These are phyloP conservation scores for Alternaria atra DNA, from an alignment of 2,329 filamentous ascomycete genomes.

Conservation along the genomic window DNA sequence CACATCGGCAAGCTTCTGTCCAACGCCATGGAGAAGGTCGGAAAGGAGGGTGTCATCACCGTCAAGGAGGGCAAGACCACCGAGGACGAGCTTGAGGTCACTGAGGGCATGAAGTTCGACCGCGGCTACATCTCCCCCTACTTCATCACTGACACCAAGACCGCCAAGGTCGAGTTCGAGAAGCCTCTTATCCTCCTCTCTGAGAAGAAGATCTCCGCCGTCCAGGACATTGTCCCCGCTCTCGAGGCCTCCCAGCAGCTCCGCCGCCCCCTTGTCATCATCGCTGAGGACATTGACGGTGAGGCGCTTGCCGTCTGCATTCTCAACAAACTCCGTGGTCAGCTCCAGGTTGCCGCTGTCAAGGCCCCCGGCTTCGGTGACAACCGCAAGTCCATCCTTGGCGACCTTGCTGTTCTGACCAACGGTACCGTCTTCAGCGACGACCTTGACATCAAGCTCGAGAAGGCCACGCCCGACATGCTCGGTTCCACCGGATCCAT, in stretches of 20 bases:
- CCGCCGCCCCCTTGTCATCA: conserved; percentile 95
- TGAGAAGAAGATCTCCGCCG: conserved; percentile 99
- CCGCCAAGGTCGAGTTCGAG: conserved; percentile 99
- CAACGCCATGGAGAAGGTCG: conserved; percentile 99
- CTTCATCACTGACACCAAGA: conserved; percentile 99
- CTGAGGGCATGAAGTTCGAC: conserved; percentile 99
- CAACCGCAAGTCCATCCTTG: conserved; percentile 99
- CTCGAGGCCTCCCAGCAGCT: conserved; percentile 96
- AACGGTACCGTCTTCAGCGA: conserved; percentile 98
- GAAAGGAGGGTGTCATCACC: conserved; percentile 99
- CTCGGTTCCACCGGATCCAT: conserved; percentile 97
- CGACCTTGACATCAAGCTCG: conserved; percentile 98
- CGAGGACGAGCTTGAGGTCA: conserved; percentile 96
- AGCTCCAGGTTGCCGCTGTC: conserved; percentile 97
- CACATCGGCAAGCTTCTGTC: conserved; percentile 96
- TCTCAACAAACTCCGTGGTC: conserved; percentile 99
- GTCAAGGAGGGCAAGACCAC: conserved; percentile 99
- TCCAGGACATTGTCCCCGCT: conserved; percentile 98
- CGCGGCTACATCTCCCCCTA: conserved; percentile 98
- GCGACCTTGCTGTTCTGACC: conserved; percentile 93
- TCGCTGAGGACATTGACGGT: conserved; percentile 98
- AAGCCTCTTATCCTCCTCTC: conserved; percentile 98
- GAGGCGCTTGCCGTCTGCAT: conserved; percentile 99
- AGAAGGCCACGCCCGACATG: conserved; percentile 96
- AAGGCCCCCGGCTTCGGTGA: conserved; percentile 99